A percentile compares a stretch with the other conserved stretches of the same genome.
phyloP scores from a whole-genome alignment of 768 basidiomycete genomes.

The Suillus subalutaceus region DNA sequence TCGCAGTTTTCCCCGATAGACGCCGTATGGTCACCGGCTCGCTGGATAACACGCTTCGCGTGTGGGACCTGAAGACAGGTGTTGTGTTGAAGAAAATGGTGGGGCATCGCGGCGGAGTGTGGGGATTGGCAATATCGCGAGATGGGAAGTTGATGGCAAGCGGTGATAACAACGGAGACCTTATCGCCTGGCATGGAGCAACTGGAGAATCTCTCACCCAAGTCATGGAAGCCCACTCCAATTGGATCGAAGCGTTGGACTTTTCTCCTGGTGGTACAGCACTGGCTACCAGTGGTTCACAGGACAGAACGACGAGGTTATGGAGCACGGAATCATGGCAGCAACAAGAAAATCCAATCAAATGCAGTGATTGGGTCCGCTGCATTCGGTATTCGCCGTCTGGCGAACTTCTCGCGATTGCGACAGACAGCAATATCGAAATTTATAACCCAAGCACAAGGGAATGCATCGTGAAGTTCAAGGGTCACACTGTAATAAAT shows the following conservation, averaged over 20 bases:
- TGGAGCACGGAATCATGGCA: background rate
- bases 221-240: background rate
- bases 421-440: too few relatives aligned
- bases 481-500: too few relatives aligned
- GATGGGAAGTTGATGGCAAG: background rate
- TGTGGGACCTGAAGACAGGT: background rate
- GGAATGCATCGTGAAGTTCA: too few relatives aligned
- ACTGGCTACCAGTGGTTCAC: background rate
- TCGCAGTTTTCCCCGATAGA: background rate
- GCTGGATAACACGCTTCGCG: background rate
- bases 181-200: background rate
- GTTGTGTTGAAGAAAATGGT: background rate
- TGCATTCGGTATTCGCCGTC: too few relatives aligned
- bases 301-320: background rate
- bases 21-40: background rate
- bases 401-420: too few relatives aligned
- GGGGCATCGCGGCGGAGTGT: background rate
- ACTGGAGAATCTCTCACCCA: background rate
- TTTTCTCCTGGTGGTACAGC: background rate
- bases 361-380: too few relatives aligned
- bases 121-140: background rate
- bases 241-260: background rate
- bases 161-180: background rate
- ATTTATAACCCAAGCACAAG: too few relatives aligned
- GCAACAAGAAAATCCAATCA: too few relatives aligned